Evolutionary conservation across 2,329 filamentous ascomycete genomes (phyloP), one percentile per base, ranked within the genome.

Genomic region (Colletotrichum zoysiae): DNA sequence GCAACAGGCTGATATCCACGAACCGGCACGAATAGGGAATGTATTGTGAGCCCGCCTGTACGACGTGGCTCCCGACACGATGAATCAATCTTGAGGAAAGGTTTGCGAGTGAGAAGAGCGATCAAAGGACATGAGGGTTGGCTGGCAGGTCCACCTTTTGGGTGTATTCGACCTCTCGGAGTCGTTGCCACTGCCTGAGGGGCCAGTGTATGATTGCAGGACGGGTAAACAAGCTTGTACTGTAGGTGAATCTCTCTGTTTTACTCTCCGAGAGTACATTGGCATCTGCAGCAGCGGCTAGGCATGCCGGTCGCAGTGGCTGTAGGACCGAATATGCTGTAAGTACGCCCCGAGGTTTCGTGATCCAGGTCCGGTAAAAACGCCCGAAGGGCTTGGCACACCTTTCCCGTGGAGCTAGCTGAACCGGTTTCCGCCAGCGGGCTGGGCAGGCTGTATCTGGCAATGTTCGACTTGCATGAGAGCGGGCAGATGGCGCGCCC

Each of bases 181-280:
- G 70, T 70, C 60, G 55, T 55, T 71, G 48, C 70, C 70, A 56
- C n/a, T 55, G 55, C 59, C 46, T 30, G 35, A 59, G 59, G 46
- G 46, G 20, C 33, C 65, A 65, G 42, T 38, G 70, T 70, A 42
- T 70, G 65, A 70, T 72, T 70, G 59, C 30, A 69, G 70, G 55
- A 70, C 48, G 53, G 55, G 48, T 55, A 65, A 55, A 72, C 55
- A 60, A 60, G 59, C 65, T 56, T 59, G 59, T 50, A 46, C 40
- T 33, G 46, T 66, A 42, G 38, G 48, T 38, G 18, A 6, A 33
- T 30, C 50, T 3, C 18, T 33, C 7, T 30, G 11, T 20, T 35
- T 55, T 55, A 69, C 59, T 72, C 59, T 72, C 65, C 69, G 69
- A 71, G 65, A 30, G 59, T 35, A 64, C 40, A 56, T 60, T 50